phyloP scores from a whole-genome alignment of 306 rosid species.

The Hippophae tibetana region DNA sequence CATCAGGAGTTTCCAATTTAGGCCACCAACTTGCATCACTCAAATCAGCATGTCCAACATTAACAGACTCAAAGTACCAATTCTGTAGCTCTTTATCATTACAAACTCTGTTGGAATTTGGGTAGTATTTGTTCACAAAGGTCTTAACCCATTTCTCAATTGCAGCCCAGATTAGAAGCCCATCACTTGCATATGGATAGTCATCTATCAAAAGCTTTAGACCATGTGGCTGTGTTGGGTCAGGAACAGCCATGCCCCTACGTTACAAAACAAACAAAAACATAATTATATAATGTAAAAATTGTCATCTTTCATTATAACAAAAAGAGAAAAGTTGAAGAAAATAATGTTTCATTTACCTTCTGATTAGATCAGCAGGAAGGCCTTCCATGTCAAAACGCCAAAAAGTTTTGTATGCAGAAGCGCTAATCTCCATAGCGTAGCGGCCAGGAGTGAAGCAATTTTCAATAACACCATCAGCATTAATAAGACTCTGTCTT shows the following conservation, averaged over 20 bases:
- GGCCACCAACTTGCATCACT: slow-evolving; percentile 83
- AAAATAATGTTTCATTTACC: slow-evolving; percentile 25
- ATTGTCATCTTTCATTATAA: slow-evolving; percentile 8
- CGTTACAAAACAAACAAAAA: background rate
- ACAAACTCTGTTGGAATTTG: slow-evolving; percentile 39
- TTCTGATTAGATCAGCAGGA: slow-evolving; percentile 78
- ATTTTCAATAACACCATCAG: slow-evolving; percentile 66
- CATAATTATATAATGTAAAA: background rate
- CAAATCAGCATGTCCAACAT: slow-evolving; percentile 84
- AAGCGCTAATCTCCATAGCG: slow-evolving; percentile 72
- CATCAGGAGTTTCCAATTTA: slow-evolving; percentile 39
- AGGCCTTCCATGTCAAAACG: slow-evolving; percentile 78
- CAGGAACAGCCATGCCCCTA: slow-evolving; percentile 87
- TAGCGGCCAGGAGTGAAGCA: slow-evolving; percentile 94
- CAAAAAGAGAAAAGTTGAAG: slow-evolving; percentile 11
- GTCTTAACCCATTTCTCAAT: slow-evolving; percentile 66
- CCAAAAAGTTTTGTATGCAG: slow-evolving; percentile 73
- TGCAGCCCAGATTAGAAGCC: slow-evolving; percentile 78
- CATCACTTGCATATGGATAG: slow-evolving; percentile 87
- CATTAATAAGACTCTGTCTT: slow-evolving; percentile 56
- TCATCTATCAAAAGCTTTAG: slow-evolving; percentile 61
- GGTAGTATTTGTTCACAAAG: slow-evolving; percentile 71
- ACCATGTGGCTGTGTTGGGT: slow-evolving; percentile 76
- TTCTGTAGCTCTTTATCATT: slow-evolving; percentile 70
- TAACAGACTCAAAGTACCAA: slow-evolving; percentile 81